Base-by-base conservation (phyloP, 2,329 filamentous ascomycete species). In the Thermothelomyces thermophilus region DNA sequence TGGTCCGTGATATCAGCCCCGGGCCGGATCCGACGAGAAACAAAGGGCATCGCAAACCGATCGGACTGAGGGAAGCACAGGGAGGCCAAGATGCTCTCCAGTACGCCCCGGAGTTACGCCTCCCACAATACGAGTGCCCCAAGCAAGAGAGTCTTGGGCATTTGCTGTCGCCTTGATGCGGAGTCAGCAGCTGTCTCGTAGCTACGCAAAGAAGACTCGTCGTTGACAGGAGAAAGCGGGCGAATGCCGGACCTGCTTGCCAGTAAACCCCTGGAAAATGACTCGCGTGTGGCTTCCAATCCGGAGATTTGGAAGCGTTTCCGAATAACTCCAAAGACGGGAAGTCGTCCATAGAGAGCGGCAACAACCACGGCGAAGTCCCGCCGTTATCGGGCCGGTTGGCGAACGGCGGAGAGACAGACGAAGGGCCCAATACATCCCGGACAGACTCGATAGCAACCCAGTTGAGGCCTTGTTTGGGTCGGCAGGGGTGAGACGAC, bases 41-140 rank as follows among this genome's bases (percentile, higher is more conserved):
- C n/a, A 31, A 20, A 20, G 5, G 39, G 24, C 16, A 8, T 16
- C n/a, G 16, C 48, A 28, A 42, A 75, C 77, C 62, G 75, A 78
- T 60, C 75, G 74, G 26, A 90, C 82, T 37, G 77, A 82, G 1
- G 85, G 82, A 17, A 89, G 71, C 1, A 90, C 75, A 1, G 87
- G 87, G 31, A 88, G 70, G 2, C 83, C 85, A 17, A 90, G 69
- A 69, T 90, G 86, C 61, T 87, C 80, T 41, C 82, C 82, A 50
- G 80, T 76, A 42, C 82, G 79, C 3, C 81, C 82, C 0, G 86
- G 87, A 46, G 80, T 87, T 16, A 90, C 84, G 22, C 86, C 86
- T 26, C 87, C 87, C 0, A 91, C 84, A 52, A 91, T 83, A 33
- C 87, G 85, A 34, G 87, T 90, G 11, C 87, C 87, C 77, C 85